Evolutionary conservation across 2,329 filamentous ascomycete genomes (phyloP), one percentile per base, ranked within the genome.

Genomic region (Fusarium nelsonii): DNA sequence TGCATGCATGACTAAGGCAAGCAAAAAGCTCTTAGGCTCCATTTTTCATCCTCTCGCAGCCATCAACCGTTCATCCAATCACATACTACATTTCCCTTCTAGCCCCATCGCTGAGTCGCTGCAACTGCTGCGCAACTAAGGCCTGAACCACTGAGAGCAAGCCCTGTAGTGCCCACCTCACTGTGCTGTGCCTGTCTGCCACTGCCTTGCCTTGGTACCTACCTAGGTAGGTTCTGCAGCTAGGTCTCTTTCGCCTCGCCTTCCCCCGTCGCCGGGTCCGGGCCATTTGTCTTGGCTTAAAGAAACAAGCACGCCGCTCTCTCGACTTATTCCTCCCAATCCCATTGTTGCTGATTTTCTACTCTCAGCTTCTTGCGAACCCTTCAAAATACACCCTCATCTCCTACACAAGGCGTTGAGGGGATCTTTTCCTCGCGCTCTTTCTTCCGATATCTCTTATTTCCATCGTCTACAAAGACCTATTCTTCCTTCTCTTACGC

Each of bases 321-420:
- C 51, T 65, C 20, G 48, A 62, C 65, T 68, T 72, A 54, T 69
- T 72, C 71, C 67, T 63, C 64, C 62, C 41, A 65, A 63, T 72
- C 63, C 71, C 69, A 72, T 71, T 71, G 58, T 61, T 58, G 55
- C 62, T 72, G 61, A 46, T 59, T 65, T 63, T 56, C 65, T 55
- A 53, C 59, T 66, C 58, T 52, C 62, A 50, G 65, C 53, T 66
- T 62, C 50, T 59, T 57, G 53, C 49, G 39, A 69, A 68, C 53
- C 57, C 63, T 57, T 37, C 62, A 67, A 57, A 55, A 54, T 52
- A 55, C 63, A 71, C 65, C 71, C 73, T 78, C 74, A 74, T 75
- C 75, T 77, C 75, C 79, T 78, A 77, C 70, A 70, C 69, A 58
- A 63, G 77, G 76, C 72, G 76, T 76, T 78, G 77, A 75, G 78